phyloP scores from a whole-genome alignment of 805 yeast species.

The Maudiozyma turicensis region DNA sequence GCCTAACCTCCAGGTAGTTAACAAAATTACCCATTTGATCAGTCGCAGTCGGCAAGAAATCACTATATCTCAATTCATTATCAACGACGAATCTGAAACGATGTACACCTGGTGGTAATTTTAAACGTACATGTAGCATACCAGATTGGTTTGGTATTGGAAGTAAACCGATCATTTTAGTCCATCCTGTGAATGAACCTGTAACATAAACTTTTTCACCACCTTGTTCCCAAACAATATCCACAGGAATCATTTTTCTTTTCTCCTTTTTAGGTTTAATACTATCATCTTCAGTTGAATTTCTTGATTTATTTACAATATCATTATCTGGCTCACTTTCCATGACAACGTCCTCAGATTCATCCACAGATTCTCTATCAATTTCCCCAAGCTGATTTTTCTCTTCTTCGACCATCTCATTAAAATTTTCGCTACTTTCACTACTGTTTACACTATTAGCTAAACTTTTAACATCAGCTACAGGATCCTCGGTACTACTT shows the following conservation, averaged over 20 bases:
- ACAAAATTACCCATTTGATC: constrained; percentile 94
- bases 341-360: not conserved
- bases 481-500: not conserved
- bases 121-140: constrained; percentile 53
- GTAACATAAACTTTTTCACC: constrained; percentile 91
- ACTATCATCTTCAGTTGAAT: not conserved
- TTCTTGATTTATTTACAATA: not conserved
- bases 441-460: not conserved
- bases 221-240: constrained; percentile 90
- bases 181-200: constrained; percentile 96
- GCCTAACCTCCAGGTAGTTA: constrained; percentile 70
- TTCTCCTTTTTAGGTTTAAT: not conserved
- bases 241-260: constrained; percentile 38
- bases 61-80: constrained; percentile 81
- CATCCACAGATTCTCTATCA: not conserved
- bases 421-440: not conserved
- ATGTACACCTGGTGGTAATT: constrained; percentile 82
- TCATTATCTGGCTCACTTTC: not conserved
- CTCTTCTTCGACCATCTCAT: not conserved
- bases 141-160: constrained; percentile 27
- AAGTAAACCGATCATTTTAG: constrained; percentile 85
- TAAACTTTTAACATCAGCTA: not conserved
- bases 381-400: not conserved
- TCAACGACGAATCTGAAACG: constrained; percentile 88
- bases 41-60: constrained; percentile 84